phyloP scores from a whole-genome alignment of 257 asterid genomes.

The Linaria vulgaris region DNA sequence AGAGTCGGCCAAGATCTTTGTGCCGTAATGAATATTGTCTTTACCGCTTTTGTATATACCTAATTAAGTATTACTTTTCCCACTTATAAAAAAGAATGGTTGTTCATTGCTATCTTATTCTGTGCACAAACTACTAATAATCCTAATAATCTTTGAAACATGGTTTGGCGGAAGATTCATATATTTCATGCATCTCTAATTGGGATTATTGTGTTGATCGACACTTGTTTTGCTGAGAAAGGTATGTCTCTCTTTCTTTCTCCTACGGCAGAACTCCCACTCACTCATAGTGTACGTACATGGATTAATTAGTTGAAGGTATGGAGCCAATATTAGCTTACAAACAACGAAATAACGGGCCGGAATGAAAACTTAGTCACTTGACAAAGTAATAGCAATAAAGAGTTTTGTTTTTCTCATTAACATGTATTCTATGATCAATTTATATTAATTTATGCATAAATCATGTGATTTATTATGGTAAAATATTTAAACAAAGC shows the following conservation, averaged over 20 bases:
- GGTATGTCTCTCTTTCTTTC: constrained; percentile 31
- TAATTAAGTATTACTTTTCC: neutral
- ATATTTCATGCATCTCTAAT: constrained; percentile 1
- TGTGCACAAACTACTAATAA: neutral
- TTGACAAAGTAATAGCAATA: no score
- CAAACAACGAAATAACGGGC: no score
- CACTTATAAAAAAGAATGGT: constrained; percentile 28
- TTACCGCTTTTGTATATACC: neutral
- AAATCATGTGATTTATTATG: no score
- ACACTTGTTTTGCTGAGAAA: constrained; percentile 49
- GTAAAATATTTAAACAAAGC: no score
- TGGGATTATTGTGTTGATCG: constrained; percentile 32
- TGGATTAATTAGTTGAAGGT: no score
- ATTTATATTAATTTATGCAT: no score
- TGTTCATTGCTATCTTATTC: constrained; percentile 11
- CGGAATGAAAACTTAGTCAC: no score
- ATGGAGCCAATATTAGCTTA: no score
- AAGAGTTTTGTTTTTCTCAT: no score
- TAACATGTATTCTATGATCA: no score
- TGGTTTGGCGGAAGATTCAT: constrained; percentile 15
- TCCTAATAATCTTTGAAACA: constrained; percentile 11
- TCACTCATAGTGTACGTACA: no score
- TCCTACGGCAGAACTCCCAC: no score
- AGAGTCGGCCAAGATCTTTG: constrained; percentile 26
- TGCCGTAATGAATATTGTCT: constrained; percentile 14